A percentile compares a stretch with the other conserved stretches of the same genome.
Evolutionary conservation across 176 grass and related monocot species (phyloP).

Genomic region (Hsuehochloa calcarea): DNA sequence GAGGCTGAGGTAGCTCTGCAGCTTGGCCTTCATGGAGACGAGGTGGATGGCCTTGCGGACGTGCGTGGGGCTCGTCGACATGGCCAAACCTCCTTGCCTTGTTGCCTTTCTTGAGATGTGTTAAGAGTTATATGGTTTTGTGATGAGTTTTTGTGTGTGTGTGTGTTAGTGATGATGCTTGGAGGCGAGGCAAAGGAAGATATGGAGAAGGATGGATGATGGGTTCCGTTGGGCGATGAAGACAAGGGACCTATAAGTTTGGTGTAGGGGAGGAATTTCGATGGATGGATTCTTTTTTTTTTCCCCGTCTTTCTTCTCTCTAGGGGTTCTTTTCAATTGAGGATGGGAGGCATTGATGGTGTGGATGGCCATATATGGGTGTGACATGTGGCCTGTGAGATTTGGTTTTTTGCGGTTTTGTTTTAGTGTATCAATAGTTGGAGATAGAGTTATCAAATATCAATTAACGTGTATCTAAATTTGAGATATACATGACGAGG

Average conservation of each 20-base stretch:
- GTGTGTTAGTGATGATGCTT: background rate
- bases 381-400: no score
- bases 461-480: background rate
- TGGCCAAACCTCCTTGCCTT: background rate
- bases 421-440: background rate
- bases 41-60: constrained; percentile 44
- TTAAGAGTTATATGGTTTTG: background rate
- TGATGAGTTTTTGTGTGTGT: background rate
- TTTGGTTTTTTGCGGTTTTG: background rate
- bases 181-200: background rate
- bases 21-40: constrained; percentile 40
- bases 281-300: background rate
- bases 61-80: constrained; percentile 51
- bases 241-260: constrained; percentile 20
- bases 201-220: background rate
- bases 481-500: background rate
- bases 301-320: background rate
- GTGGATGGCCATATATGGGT: background rate
- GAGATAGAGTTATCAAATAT: background rate
- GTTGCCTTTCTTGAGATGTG: background rate
- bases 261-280: background rate
- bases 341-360: background rate
- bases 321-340: background rate
- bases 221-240: background rate
- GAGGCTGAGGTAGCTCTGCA: constrained; percentile 19